A percentile compares a stretch with the other conserved stretches of the same genome.
Evolutionary conservation across 139 green algal genomes (phyloP).

Genomic region (Chlorella sp.): DNA sequence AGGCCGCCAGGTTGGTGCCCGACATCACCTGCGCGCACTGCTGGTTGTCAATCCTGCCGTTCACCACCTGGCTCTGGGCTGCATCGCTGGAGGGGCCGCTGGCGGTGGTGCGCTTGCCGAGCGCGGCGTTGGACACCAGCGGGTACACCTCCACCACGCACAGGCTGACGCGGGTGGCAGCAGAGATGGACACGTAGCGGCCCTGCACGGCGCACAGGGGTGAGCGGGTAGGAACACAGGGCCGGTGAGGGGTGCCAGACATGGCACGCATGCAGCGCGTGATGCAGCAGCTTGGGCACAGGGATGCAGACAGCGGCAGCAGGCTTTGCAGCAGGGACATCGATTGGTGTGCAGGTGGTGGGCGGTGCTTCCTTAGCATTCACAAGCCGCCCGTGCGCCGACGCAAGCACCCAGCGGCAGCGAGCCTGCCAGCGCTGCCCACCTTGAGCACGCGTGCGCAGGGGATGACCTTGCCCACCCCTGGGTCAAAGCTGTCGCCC

Average conservation of each 20-base stretch:
- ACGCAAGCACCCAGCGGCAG: no score
- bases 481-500: neutral
- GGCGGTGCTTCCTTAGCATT: neutral
- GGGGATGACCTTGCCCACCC: slow-evolving; percentile 9
- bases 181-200: slow-evolving; percentile 31
- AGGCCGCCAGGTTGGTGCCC: slow-evolving; percentile 23
- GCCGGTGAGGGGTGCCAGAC: neutral
- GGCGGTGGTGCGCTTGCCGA: slow-evolving; percentile 30
- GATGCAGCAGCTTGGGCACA: no score
- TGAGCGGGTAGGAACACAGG: no score
- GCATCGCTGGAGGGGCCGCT: neutral
- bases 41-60: slow-evolving; percentile 23
- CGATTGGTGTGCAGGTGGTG: no score
- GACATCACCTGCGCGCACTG: slow-evolving; percentile 13
- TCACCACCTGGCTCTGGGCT: slow-evolving; percentile 12
- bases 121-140: slow-evolving; percentile 23
- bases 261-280: neutral
- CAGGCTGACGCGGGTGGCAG: slow-evolving; percentile 20
- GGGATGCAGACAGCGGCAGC: no score
- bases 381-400: no score
- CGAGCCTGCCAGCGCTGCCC: neutral
- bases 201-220: slow-evolving; percentile 9
- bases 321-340: no score
- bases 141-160: slow-evolving; percentile 40
- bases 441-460: slow-evolving; percentile 3